Conservation (phyloP, 2,329 filamentous ascomycete species). For the Scedosporium aurantiacum region DNA sequence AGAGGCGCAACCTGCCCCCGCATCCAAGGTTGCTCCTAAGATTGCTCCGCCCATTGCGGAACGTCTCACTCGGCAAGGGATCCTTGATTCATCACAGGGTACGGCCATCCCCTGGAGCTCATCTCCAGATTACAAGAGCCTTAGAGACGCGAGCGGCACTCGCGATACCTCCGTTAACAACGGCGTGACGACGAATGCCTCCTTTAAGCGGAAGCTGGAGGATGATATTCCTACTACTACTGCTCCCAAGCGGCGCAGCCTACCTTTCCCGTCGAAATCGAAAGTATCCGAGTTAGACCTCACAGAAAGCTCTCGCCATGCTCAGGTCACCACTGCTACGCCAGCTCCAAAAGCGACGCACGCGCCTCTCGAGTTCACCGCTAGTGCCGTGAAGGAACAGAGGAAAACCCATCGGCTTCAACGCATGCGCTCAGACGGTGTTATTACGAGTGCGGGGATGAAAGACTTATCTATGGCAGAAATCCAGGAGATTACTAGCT, state of each 20-base stretch:
- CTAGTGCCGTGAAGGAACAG: slow-evolving; percentile 65
- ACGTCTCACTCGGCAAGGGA: neutral
- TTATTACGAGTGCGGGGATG: slow-evolving; percentile 17
- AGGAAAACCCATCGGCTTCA: slow-evolving; percentile 54
- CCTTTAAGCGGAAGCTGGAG: slow-evolving; percentile 32
- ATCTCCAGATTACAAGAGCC: slow-evolving; percentile 41
- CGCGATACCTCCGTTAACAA: neutral
- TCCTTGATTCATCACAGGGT: slow-evolving; percentile 13
- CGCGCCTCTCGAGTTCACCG: slow-evolving; percentile 59
- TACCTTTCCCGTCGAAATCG: slow-evolving; percentile 35
- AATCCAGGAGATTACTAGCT: slow-evolving; percentile 27
- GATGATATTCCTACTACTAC: slow-evolving; percentile 20
- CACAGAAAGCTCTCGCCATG: slow-evolving; percentile 20
- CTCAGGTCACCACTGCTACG: slow-evolving; percentile 17
- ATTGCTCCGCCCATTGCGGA: neutral
- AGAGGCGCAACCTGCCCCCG: neutral
- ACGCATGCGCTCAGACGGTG: neutral
- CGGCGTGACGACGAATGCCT: slow-evolving; percentile 13
- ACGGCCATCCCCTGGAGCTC: slow-evolving; percentile 60
- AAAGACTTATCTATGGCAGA: slow-evolving; percentile 32
- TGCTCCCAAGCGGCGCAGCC: slow-evolving; percentile 46
- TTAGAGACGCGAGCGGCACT: slow-evolving; percentile 19
- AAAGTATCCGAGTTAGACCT: slow-evolving; percentile 19
- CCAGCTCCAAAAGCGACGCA: slow-evolving; percentile 20
- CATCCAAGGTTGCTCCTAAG: neutral